These are phyloP conservation scores for Wickerhamomyces sp. DNA, from an alignment of 1,139 yeast genomes.

Conservation along the genomic window DNA sequence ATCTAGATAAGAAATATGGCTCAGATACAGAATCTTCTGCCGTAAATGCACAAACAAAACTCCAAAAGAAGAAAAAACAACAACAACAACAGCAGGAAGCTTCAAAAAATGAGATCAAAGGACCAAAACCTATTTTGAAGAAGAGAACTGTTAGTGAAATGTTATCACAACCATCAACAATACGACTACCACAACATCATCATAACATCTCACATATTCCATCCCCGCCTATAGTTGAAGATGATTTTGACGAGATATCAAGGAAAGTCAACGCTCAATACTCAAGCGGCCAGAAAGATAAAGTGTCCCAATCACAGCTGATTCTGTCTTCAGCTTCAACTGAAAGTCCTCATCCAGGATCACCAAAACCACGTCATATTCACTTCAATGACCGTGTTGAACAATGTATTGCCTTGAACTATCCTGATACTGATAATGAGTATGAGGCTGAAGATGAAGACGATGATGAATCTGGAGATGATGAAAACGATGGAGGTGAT, in stretches of 20 bases:
- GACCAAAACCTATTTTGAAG: conserved; percentile 70
- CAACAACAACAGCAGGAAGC: background rate
- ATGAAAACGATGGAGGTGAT: conserved; percentile 22
- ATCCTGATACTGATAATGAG: conserved; percentile 23
- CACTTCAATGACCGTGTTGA: conserved; percentile 92
- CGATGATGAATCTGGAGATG: conserved; percentile 17
- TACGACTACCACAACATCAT: conserved; percentile 10
- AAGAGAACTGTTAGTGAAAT: conserved; percentile 76
- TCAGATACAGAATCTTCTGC: conserved; percentile 38
- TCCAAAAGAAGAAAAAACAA: conserved; percentile 15
- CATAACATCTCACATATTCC: conserved; percentile 11
- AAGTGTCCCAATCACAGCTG: background rate
- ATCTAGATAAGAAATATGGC: conserved; percentile 27
- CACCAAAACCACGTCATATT: conserved; percentile 28
- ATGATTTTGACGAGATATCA: conserved; percentile 54
- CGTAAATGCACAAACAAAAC: conserved; percentile 21
- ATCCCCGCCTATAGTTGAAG: conserved; percentile 38
- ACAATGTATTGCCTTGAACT: conserved; percentile 76
- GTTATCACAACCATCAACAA: conserved; percentile 26
- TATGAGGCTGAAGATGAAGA: conserved; percentile 26
- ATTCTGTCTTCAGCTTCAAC: background rate
- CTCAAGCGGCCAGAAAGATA: background rate
- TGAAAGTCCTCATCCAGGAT: background rate
- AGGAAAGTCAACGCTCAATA: conserved; percentile 55
- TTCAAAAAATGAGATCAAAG: conserved; percentile 17